Evolutionary conservation across 768 basidiomycete genomes (phyloP), one percentile per base, ranked within the genome.

Genomic region (Termitomyces eurrhizus): DNA sequence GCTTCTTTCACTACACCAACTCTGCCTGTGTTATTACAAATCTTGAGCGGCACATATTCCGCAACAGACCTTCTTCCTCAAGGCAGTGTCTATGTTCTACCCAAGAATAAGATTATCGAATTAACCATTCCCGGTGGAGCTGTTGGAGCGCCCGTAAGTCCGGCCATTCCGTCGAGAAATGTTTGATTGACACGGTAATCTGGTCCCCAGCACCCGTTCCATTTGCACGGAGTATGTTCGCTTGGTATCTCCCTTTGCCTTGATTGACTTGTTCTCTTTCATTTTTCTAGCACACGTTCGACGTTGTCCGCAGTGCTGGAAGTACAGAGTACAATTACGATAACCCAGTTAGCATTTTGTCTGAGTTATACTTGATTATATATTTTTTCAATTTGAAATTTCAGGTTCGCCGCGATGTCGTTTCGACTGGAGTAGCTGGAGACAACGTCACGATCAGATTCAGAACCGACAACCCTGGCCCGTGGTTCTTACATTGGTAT

Each of bases 21-120:
- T 2, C 2, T 21, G 7, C 57, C 57, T 18, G 57, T 58, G 1
- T 29, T 58, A 11, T 33, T 58, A 39, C 57, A 58, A 37, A 58
- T 58, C n/a, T 8, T 58, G 37, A 58, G 57, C 7, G 57, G 57
- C 5, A 39, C 57, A 14, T 50, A 42, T 21, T 51, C 29, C 6
- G 57, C 57, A 14, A 42, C 57, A 4, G 37, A 58, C n/a, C 65
- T 83, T 24, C 70, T 78, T 2, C 72, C 76, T 0, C 39, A 68
- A 2, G 80, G 79, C 12, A 72, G 74, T 21, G 72, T 83, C 7
- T 81, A 76, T 57, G 64, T 69, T 14, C 65, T 85, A 4, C 80
- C 80, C 0, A 53, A 64, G 3, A 79, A 83, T 64, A 72, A 78
- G 53, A 70, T 76, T 29, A 73, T 85, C 53, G 82, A 85, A 60